Base-by-base conservation (phyloP, 1,139 yeast genomes). In the Saccharomyces hybrid region DNA sequence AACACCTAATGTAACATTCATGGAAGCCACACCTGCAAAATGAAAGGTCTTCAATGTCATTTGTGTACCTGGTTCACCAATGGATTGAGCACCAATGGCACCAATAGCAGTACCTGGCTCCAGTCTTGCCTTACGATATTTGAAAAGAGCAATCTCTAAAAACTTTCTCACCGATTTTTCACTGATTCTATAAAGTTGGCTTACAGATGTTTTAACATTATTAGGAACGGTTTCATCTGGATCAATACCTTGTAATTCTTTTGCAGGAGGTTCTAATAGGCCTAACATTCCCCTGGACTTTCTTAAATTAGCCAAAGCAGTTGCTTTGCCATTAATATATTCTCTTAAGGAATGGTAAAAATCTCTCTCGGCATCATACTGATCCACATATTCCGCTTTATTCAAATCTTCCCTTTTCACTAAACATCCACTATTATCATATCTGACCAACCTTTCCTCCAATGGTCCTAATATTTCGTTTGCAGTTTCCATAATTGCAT, bases 81-180 rank as follows among this genome's bases (percentile, higher is more conserved):
- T 93, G 38, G 97, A 88, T 68, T 93, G 99, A 0, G 99, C 99
- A 61, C 99, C 99, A 74, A 93, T 91, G 16, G 99, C 99, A 61
- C 99, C 99, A 51, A 93, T 99, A 2, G 99, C 99, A 7, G 99
- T 93, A 61, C 99, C 99, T 1, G 99, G 99, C 70, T 95, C 99
- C 25, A 95, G 98, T 72, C 85, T 86, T 13, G 99, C 97, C 63
- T 86, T 80, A 54, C 83, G 84, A 66, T 93, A 95, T 72, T 95
- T 95, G 63, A 78, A 77, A 58, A 93, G 77, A 64, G 97, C 88
- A 61, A 86, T 82, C 51, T 80, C 78, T 67, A 95, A 75, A 72
- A 95, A 95, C 59, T 77, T 80, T n/a, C 72, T 71, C 20, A 93
- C 80, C 58, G 86, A 76, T 11, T 70, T 66, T 47, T 78, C 75